Conservation (phyloP, 306 rosid species). For the Vigna hirtella region DNA sequence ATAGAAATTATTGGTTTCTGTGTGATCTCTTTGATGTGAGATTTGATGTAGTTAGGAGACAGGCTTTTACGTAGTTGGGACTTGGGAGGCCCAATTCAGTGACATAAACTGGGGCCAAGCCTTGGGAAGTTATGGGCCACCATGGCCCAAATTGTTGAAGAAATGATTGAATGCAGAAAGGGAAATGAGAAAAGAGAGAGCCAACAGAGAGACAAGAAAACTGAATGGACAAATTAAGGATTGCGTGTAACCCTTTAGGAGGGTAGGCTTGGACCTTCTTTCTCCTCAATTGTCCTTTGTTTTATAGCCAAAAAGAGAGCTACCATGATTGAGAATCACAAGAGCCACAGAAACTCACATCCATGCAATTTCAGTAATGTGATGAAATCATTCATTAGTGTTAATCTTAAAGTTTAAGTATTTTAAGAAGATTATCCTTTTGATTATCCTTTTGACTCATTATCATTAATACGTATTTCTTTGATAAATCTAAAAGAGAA, state of each 20-base stretch:
- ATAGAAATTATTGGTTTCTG: neutral
- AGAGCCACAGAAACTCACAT: neutral
- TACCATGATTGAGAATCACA: neutral
- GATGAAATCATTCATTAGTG: neutral
- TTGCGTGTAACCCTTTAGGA: neutral
- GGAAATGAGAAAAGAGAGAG: neutral
- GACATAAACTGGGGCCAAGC: neutral
- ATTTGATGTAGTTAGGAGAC: neutral
- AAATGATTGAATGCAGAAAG: constrained; percentile 18
- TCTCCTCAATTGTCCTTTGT: neutral
- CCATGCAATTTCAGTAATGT: neutral
- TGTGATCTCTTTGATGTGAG: neutral
- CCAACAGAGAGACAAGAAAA: neutral
- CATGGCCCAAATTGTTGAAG: constrained; percentile 4
- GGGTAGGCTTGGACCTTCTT: constrained; percentile 16
- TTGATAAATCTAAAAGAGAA: neutral
- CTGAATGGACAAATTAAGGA: neutral
- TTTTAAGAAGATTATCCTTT: neutral
- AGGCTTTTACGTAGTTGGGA: neutral
- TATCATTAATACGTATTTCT: too few relatives aligned
- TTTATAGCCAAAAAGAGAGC: neutral
- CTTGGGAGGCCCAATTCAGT: constrained; percentile 1
- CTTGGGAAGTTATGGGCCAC: neutral
- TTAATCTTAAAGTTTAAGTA: neutral
- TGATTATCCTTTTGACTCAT: too few relatives aligned